Evolutionary conservation across 495 filamentous ascomycete species (phyloP).

Genomic region (Podospora australis): DNA sequence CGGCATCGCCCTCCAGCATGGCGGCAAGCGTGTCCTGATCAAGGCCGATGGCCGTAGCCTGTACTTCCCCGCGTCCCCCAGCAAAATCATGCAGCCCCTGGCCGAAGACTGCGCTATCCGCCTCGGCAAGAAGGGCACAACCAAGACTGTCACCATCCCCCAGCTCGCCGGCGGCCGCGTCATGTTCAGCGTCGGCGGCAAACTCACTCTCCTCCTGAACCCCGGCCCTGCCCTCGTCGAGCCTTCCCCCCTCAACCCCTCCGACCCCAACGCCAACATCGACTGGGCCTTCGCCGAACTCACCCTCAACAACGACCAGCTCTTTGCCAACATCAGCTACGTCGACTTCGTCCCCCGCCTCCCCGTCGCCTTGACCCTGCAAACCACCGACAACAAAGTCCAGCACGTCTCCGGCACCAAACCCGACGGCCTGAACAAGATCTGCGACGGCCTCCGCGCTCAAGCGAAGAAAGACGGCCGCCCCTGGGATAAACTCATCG

Average conservation of each 20-base stretch:
- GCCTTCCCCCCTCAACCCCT: constrained; percentile 65
- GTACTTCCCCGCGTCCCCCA: constrained; percentile 31
- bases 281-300: constrained; percentile 71
- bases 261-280: constrained; percentile 58
- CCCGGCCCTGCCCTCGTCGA: too few relatives aligned
- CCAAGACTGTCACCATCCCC: constrained; percentile 55
- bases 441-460: constrained; percentile 46
- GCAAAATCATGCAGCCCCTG: constrained; percentile 39
- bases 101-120: constrained; percentile 58
- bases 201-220: too few relatives aligned
- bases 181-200: too few relatives aligned
- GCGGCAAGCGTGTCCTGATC: constrained; percentile 29
- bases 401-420: constrained; percentile 60
- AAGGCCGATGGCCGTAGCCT: constrained; percentile 23
- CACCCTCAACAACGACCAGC: constrained; percentile 60
- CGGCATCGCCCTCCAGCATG: constrained; percentile 35
- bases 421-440: constrained; percentile 48
- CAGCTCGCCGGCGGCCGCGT: constrained; percentile 64
- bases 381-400: constrained; percentile 39
- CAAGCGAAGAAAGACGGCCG: constrained; percentile 51
- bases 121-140: constrained; percentile 52
- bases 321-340: constrained; percentile 73
- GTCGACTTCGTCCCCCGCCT: constrained; percentile 66
- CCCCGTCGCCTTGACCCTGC: constrained; percentile 59
- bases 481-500: constrained; percentile 65